Conservation (phyloP, 352 stramenopile species). For the Phytophthora nicotianae region DNA sequence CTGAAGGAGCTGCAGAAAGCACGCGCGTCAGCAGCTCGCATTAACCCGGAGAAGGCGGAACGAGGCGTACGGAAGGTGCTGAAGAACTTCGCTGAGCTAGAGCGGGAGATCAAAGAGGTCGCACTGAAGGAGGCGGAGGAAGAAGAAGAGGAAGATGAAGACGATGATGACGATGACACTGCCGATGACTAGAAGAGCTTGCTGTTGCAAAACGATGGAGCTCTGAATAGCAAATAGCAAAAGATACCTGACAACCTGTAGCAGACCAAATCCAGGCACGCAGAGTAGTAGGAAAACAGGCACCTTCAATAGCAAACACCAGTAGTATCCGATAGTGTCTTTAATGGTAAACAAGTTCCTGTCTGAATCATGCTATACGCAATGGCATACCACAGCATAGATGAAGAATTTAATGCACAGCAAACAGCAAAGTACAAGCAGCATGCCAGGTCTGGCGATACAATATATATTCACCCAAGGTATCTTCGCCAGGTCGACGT, state of each 20-base stretch:
- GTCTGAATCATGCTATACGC: too few relatives aligned
- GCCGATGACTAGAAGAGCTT: slow-evolving; percentile 33
- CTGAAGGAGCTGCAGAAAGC: slow-evolving; percentile 73
- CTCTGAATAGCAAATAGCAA: too few relatives aligned
- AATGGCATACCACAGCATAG: too few relatives aligned
- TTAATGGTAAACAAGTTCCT: slow-evolving; percentile 21
- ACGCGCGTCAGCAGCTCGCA: slow-evolving; percentile 53
- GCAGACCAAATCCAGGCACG: too few relatives aligned
- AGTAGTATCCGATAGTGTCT: background rate
- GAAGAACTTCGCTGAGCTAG: slow-evolving; percentile 76
- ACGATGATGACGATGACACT: slow-evolving; percentile 37
- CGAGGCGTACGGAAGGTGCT: slow-evolving; percentile 66
- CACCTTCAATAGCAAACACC: background rate
- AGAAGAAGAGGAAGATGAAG: slow-evolving; percentile 39
- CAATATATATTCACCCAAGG: slow-evolving; percentile 34
- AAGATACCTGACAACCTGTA: too few relatives aligned
- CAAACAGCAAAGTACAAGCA: too few relatives aligned
- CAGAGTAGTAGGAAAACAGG: background rate
- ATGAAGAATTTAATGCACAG: too few relatives aligned
- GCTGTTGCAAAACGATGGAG: background rate
- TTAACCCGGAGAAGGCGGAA: slow-evolving; percentile 73
- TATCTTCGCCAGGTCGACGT: background rate
- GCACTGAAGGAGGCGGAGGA: slow-evolving; percentile 58
- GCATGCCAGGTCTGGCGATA: background rate
- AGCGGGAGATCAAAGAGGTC: slow-evolving; percentile 72